A percentile compares a stretch with the other conserved stretches of the same genome.
Conservation (phyloP, 768 basidiomycete species). For the Xerocomus potaroensis region DNA sequence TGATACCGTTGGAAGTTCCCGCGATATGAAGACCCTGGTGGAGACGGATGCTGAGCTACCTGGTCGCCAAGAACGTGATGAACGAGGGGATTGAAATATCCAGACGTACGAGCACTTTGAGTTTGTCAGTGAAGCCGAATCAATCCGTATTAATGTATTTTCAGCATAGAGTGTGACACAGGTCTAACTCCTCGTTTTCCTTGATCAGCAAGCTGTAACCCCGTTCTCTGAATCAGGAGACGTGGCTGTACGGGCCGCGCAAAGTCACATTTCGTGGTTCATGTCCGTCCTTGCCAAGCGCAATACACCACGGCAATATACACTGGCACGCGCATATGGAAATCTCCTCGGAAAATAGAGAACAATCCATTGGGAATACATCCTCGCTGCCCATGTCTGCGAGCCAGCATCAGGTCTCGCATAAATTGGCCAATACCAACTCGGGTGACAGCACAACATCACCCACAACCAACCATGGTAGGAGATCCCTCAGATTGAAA, state of each 20-base stretch:
- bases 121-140: too few species aligned
- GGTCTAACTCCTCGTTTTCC: too few species aligned
- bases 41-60: constrained; percentile 6
- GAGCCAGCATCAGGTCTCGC: too few species aligned
- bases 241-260: background rate
- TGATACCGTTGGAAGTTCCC: constrained; percentile 15
- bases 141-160: too few species aligned
- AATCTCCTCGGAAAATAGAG: background rate
- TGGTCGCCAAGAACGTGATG: background rate
- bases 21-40: constrained; percentile 18
- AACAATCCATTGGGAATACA: background rate
- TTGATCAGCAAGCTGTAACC: too few species aligned
- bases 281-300: background rate
- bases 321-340: background rate
- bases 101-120: background rate
- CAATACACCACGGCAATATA: background rate
- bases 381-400: too few species aligned
- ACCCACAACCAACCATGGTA: too few species aligned
- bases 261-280: background rate
- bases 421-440: too few species aligned
- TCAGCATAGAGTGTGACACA: too few species aligned
- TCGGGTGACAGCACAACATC: too few species aligned
- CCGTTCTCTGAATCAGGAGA: background rate
- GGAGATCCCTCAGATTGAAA: too few species aligned
- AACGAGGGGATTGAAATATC: background rate